A percentile compares a stretch with the other conserved stretches of the same genome.
Evolutionary conservation across 805 yeast genomes (phyloP).

Genomic region (Wickerhamiella cacticola): DNA sequence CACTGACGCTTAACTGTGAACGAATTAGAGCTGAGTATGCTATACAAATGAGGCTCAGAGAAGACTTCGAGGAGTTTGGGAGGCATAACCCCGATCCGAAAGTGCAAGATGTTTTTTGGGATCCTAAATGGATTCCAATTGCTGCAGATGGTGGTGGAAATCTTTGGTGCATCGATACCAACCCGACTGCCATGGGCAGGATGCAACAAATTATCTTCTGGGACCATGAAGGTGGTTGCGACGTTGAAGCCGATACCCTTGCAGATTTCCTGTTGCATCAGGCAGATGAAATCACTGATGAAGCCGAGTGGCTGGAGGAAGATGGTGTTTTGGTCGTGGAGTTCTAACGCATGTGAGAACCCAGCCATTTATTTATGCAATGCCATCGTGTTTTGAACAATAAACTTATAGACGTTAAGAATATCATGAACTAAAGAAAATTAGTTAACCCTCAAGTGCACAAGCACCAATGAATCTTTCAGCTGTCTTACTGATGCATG

Average conservation of each 20-base stretch:
- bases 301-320: background rate
- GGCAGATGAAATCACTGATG: background rate
- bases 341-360: background rate
- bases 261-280: background rate
- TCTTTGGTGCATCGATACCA: conserved; percentile 5
- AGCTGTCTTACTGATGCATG: background rate
- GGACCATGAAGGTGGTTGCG: conserved; percentile 4
- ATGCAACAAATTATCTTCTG: conserved; percentile 7
- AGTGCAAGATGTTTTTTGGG: conserved; percentile 3
- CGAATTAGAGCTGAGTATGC: background rate
- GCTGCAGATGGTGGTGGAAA: conserved; percentile 11
- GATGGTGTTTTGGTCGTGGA: background rate
- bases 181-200: conserved; percentile 3
- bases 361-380: too few relatives aligned
- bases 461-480: too few relatives aligned
- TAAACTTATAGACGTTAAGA: too few relatives aligned
- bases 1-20: background rate
- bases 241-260: background rate
- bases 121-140: conserved; percentile 6
- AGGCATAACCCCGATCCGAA: background rate
- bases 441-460: too few relatives aligned
- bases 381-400: too few relatives aligned
- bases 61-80: background rate
- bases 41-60: background rate
- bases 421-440: too few relatives aligned